These are phyloP conservation scores for Aspergillus bridgeri DNA, from an alignment of 495 filamentous ascomycete genomes.

Conservation along the genomic window DNA sequence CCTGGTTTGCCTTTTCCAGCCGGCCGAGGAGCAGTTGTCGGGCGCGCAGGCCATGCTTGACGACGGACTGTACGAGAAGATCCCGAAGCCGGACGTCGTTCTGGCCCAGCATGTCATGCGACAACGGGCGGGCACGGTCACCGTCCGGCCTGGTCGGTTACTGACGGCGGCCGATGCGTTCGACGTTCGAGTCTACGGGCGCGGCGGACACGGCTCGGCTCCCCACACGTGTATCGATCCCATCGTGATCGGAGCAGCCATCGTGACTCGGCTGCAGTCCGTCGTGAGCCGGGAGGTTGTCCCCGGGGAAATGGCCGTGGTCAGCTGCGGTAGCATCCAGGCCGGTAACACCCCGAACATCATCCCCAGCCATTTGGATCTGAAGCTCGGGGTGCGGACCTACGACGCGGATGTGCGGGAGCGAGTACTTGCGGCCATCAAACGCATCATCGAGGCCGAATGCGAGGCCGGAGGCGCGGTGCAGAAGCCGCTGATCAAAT, in stretches of 20 bases:
- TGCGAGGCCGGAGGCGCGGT: constrained; percentile 41
- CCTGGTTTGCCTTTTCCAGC: constrained; percentile 58
- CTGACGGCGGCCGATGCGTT: constrained; percentile 42
- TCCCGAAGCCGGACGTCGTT: constrained; percentile 49
- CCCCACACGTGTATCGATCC: constrained; percentile 56
- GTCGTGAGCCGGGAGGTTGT: constrained; percentile 53
- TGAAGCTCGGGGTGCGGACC: constrained; percentile 51
- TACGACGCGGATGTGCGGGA: constrained; percentile 36
- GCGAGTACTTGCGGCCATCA: constrained; percentile 42
- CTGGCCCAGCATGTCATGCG: constrained; percentile 57
- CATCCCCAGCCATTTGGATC: constrained; percentile 45
- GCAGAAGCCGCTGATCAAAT: constrained; percentile 35
- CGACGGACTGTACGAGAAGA: constrained; percentile 55
- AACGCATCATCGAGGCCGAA: constrained; percentile 53
- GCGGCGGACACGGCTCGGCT: constrained; percentile 50
- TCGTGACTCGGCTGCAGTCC: constrained; percentile 53
- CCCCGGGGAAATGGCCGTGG: constrained; percentile 49
- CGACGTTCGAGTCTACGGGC: constrained; percentile 44
- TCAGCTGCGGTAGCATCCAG: constrained; percentile 52
- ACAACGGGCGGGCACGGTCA: constrained; percentile 40
- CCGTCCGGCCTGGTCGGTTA: constrained; percentile 23
- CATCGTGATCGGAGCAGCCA: constrained; percentile 48
- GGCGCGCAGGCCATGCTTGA: constrained; percentile 61
- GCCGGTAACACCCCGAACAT: constrained; percentile 52
- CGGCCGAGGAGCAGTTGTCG: constrained; percentile 52